These are phyloP conservation scores for Ulota crispa DNA, from an alignment of 225 moss, liverwort and hornwort genomes.

Conservation along the genomic window DNA sequence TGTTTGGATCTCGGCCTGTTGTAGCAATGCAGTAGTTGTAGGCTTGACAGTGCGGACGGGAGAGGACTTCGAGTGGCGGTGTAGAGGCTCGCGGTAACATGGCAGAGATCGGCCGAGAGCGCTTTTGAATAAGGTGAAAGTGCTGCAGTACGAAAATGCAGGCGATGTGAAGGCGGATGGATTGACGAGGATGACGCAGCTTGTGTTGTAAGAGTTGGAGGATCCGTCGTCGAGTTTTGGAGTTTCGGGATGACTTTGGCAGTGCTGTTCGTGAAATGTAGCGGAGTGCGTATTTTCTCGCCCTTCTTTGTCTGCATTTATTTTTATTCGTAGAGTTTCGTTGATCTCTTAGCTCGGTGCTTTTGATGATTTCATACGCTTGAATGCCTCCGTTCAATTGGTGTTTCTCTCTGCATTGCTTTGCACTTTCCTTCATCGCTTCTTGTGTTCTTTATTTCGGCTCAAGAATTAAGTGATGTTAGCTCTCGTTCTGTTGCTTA, in stretches of 20 bases:
- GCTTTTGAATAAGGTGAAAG: constrained; percentile 62
- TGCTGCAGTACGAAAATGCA: constrained; percentile 49
- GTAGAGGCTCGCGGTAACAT: constrained; percentile 37
- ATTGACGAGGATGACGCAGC: constrained; percentile 68
- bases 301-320: background rate
- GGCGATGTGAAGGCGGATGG: constrained; percentile 51
- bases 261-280: constrained; percentile 67
- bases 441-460: background rate
- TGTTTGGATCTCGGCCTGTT: constrained; percentile 24
- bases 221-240: constrained; percentile 76
- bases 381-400: background rate
- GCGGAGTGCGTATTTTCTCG: constrained; percentile 63
- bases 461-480: background rate
- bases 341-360: background rate
- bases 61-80: background rate
- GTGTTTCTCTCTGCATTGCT: constrained; percentile 7
- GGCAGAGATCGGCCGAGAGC: constrained; percentile 67
- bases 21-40: constrained; percentile 25
- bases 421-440: background rate
- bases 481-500: background rate
- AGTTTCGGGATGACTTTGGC: constrained; percentile 65
- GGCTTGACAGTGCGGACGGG: background rate
- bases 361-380: background rate
- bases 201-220: constrained; percentile 59
- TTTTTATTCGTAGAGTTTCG: background rate